Evolutionary conservation across 306 rosid species (phyloP).

Genomic region (Quercus ilex): DNA sequence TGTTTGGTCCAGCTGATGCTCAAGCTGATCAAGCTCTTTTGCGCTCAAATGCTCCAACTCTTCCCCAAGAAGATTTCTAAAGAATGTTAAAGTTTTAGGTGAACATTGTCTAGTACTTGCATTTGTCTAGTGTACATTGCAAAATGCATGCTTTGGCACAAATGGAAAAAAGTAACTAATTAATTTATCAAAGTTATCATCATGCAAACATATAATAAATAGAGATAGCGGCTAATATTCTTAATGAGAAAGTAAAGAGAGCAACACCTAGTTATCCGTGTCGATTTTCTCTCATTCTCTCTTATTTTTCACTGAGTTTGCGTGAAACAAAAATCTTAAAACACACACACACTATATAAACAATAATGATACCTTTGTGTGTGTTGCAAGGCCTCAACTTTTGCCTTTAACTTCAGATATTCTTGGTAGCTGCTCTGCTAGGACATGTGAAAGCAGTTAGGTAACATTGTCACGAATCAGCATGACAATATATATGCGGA

Average conservation of each 20-base stretch:
- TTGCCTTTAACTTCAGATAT: slow-evolving; percentile 61
- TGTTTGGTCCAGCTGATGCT: slow-evolving; percentile 55
- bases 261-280: too few relatives aligned
- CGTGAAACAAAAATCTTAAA: too few relatives aligned
- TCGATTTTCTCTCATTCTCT: too few relatives aligned
- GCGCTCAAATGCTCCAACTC: slow-evolving; percentile 52
- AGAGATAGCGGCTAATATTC: too few relatives aligned
- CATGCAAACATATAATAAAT: too few relatives aligned
- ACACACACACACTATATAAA: too few relatives aligned
- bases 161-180: not conserved
- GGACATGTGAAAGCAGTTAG: slow-evolving; percentile 1
- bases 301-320: too few relatives aligned
- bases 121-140: too few relatives aligned
- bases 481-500: not conserved
- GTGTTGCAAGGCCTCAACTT: slow-evolving; percentile 56
- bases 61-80: slow-evolving; percentile 71
- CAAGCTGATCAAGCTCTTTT: slow-evolving; percentile 64
- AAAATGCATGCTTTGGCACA: too few relatives aligned
- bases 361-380: slow-evolving; percentile 51
- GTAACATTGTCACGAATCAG: not conserved
- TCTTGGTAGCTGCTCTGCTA: slow-evolving; percentile 62
- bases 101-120: too few relatives aligned
- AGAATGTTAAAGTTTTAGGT: not conserved
- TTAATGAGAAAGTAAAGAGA: too few relatives aligned
- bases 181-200: not conserved